These are phyloP conservation scores for Rhodomyrtus tomentosa DNA, from an alignment of 345 rosid species.

Conservation along the genomic window DNA sequence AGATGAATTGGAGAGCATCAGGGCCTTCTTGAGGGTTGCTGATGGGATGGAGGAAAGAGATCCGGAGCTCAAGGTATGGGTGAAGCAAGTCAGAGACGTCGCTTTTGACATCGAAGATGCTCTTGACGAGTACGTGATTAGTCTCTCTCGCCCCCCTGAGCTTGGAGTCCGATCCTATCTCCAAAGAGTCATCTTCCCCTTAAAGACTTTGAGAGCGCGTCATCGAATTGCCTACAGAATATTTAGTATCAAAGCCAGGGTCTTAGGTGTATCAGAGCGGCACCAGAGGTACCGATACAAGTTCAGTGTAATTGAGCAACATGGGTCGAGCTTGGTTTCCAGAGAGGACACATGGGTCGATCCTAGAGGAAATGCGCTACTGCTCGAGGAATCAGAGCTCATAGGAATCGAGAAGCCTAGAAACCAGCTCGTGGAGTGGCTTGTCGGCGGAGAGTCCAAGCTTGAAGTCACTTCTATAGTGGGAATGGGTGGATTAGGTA, in stretches of 20 bases:
- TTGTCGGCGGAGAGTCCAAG: background rate
- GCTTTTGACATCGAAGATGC: conserved; percentile 20
- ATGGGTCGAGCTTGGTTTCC: background rate
- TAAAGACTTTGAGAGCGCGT: background rate
- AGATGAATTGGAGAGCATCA: conserved; percentile 13
- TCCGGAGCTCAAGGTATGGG: conserved; percentile 17
- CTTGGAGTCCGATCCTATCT: background rate
- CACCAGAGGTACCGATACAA: background rate
- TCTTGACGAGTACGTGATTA: background rate
- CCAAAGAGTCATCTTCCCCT: background rate
- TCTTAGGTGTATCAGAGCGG: background rate
- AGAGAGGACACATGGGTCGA: background rate
- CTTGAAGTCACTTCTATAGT: conserved; percentile 1
- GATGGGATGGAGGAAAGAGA: conserved; percentile 13
- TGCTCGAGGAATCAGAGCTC: background rate
- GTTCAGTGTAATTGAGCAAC: background rate
- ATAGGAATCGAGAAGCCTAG: conserved; percentile 5
- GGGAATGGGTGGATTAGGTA: conserved; percentile 15
- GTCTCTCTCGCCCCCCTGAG: background rate
- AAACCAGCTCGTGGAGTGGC: conserved; percentile 1
- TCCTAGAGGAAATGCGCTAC: conserved; percentile 1
- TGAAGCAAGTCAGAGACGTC: conserved; percentile 15
- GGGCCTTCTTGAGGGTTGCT: conserved; percentile 13
- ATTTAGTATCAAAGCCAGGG: background rate
- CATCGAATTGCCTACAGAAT: background rate